A percentile compares a stretch with the other conserved stretches of the same genome.
These are phyloP conservation scores for Scheffersomyces titani DNA, from an alignment of 1,139 yeast genomes.

Conservation along the genomic window DNA sequence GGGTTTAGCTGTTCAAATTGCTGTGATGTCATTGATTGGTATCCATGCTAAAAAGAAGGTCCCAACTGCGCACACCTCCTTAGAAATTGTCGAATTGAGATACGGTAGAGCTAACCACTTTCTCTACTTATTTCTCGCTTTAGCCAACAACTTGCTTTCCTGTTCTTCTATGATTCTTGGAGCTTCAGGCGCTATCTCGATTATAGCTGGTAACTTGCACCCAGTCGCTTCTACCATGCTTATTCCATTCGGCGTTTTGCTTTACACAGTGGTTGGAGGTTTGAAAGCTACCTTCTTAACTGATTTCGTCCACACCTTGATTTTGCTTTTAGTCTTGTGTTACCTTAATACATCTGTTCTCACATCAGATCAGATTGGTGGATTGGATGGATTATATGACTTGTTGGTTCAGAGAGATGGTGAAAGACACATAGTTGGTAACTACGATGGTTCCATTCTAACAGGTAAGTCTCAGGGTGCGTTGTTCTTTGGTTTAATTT, in stretches of 20 bases:
- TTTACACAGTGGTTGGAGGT: conserved; percentile 43
- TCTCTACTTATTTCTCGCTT: conserved; percentile 30
- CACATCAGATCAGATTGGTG: conserved; percentile 26
- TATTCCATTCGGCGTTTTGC: conserved; percentile 38
- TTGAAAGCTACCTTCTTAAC: conserved; percentile 43
- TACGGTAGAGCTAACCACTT: conserved; percentile 32
- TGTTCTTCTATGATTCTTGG: conserved; percentile 39
- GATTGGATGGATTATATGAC: conserved; percentile 30
- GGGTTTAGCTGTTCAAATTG: conserved; percentile 31
- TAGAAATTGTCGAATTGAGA: conserved; percentile 31
- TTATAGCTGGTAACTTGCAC: conserved; percentile 34
- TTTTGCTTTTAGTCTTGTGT: conserved; percentile 31
- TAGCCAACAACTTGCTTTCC: conserved; percentile 33
- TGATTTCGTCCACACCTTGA: conserved; percentile 36
- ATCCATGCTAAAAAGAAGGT: conserved; percentile 32
- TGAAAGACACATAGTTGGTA: conserved; percentile 27
- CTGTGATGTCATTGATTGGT: conserved; percentile 29
- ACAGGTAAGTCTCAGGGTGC: conserved; percentile 39
- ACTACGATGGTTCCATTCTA: conserved; percentile 32
- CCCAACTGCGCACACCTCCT: conserved; percentile 30
- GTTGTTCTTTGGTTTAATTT: conserved; percentile 30
- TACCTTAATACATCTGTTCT: conserved; percentile 28
- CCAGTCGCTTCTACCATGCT: conserved; percentile 34
- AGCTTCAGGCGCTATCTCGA: conserved; percentile 36
- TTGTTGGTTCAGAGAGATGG: conserved; percentile 15